Evolutionary conservation across 805 yeast species (phyloP).

Genomic region (Hanseniaspora hatyaiensis): DNA sequence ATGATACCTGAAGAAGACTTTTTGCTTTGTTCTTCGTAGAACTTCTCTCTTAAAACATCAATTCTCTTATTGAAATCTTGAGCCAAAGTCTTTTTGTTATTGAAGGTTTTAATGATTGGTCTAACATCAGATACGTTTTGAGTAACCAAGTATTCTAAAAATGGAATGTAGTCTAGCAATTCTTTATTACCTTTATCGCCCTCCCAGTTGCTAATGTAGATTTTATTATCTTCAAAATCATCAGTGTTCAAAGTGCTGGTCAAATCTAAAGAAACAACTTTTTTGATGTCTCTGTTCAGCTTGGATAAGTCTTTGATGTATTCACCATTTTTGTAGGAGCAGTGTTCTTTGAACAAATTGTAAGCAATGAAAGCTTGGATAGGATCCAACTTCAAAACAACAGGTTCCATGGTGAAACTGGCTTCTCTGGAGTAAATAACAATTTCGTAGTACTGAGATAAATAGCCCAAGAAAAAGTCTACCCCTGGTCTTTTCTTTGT

Average conservation of each 20-base stretch:
- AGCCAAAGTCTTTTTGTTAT: constrained; percentile 54
- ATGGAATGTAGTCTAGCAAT: constrained; percentile 72
- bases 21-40: constrained; percentile 43
- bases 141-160: constrained; percentile 87
- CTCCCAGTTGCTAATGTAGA: constrained; percentile 72
- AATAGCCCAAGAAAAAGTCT: constrained; percentile 88
- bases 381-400: constrained; percentile 85
- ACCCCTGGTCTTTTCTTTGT: constrained; percentile 98
- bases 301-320: constrained; percentile 79
- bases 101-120: constrained; percentile 66
- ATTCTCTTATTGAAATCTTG: constrained; percentile 77
- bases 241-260: constrained; percentile 32
- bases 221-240: constrained; percentile 69
- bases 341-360: constrained; percentile 81
- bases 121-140: constrained; percentile 78
- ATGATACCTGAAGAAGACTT: constrained; percentile 44
- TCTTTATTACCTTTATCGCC: constrained; percentile 68
- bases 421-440: constrained; percentile 80
- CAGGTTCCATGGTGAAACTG: constrained; percentile 72
- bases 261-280: constrained; percentile 69
- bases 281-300: constrained; percentile 80
- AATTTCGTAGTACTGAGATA: constrained; percentile 91
- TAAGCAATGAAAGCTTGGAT: constrained; percentile 78
- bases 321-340: constrained; percentile 73
- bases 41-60: constrained; percentile 55